Conservation (phyloP, 495 filamentous ascomycete genomes). For the Podospora fimiseda region DNA sequence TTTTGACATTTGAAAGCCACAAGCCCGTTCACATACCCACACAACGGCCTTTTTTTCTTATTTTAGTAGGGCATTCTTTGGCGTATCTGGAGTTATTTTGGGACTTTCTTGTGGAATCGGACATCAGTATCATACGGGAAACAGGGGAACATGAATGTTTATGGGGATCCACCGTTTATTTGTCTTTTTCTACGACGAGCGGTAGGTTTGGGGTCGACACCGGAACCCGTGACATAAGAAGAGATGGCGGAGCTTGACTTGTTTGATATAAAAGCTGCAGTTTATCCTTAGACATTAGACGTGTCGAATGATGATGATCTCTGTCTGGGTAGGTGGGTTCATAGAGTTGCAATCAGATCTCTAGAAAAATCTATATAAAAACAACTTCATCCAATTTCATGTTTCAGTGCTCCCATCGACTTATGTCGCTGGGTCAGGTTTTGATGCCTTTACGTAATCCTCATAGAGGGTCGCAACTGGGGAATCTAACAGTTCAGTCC, state of each 20-base stretch:
- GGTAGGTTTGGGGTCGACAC: no score
- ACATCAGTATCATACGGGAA: background rate
- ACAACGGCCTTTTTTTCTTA: background rate
- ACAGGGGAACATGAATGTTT: background rate
- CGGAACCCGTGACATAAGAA: no score
- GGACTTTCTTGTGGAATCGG: background rate
- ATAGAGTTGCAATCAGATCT: no score
- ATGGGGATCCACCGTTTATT: no score
- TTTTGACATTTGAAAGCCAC: background rate
- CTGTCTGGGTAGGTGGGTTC: no score
- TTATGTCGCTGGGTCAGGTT: constrained; percentile 13
- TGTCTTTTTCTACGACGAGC: no score
- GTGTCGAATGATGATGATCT: no score
- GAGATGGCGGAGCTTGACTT: no score
- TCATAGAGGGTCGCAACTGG: constrained; percentile 65
- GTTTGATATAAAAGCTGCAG: no score
- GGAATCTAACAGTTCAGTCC: constrained; percentile 60
- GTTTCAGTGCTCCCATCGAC: constrained; percentile 8
- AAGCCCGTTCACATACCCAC: background rate
- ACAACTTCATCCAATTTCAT: background rate
- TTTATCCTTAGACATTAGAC: no score
- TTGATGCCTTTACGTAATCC: constrained; percentile 48
- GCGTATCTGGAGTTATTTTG: background rate
- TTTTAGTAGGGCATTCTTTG: background rate
- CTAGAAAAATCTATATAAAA: no score